phyloP scores from a whole-genome alignment of 768 basidiomycete genomes.

The Aureoboletus auriporus region DNA sequence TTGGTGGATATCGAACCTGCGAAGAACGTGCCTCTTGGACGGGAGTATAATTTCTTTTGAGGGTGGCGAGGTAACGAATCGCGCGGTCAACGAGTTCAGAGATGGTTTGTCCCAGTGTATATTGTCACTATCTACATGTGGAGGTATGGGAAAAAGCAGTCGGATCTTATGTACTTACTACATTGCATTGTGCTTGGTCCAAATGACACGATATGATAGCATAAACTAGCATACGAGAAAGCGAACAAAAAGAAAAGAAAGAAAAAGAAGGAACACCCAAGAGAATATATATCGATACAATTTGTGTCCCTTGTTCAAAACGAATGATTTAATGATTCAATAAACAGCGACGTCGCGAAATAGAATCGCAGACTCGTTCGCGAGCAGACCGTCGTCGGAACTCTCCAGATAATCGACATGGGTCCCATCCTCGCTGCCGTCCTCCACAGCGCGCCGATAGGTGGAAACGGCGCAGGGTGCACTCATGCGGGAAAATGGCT shows the following conservation, averaged over 20 bases:
- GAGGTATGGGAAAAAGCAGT: not conserved
- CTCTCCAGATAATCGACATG: constrained; percentile 12
- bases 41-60: constrained; percentile 80
- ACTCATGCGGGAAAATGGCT: constrained; percentile 15
- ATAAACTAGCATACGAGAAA: constrained; percentile 17
- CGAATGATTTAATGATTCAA: constrained; percentile 1
- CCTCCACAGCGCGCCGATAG: not conserved
- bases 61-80: too few relatives aligned
- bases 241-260: not conserved
- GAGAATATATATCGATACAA: constrained; percentile 7
- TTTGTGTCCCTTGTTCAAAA: not conserved
- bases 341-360: constrained; percentile 23
- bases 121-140: too few relatives aligned
- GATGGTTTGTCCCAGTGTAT: too few relatives aligned
- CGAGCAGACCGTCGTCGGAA: constrained; percentile 15
- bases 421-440: not conserved
- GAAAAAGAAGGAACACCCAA: not conserved
- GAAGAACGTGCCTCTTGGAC: constrained; percentile 59
- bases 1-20: constrained; percentile 77
- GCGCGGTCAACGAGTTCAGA: too few relatives aligned
- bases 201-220: constrained; percentile 12
- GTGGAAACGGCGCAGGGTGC: constrained; percentile 7
- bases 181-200: constrained; percentile 3
- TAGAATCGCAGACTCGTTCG: constrained; percentile 13
- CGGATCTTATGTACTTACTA: constrained; percentile 6